Conservation (phyloP, 306 rosid genomes). For the Cyamopsis tetragonoloba region DNA sequence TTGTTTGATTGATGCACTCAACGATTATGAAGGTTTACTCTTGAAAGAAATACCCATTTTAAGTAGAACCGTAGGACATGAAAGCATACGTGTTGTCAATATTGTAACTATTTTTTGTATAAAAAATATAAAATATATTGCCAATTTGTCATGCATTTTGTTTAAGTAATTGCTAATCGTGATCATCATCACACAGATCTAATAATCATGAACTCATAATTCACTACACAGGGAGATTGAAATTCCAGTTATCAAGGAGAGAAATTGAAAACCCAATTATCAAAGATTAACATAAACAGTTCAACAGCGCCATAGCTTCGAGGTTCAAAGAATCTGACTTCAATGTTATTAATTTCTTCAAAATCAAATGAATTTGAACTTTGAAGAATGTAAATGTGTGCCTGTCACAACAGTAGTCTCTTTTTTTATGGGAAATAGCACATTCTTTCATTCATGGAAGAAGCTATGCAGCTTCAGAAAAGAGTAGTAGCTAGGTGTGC, state of each 20-base stretch:
- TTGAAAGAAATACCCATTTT: too few relatives aligned
- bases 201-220: neutral
- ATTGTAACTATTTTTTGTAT: neutral
- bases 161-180: too few relatives aligned
- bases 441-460: constrained; percentile 23
- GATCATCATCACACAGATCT: neutral
- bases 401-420: constrained; percentile 27
- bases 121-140: too few relatives aligned
- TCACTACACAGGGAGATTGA: neutral
- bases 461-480: constrained; percentile 33
- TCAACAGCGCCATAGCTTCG: constrained; percentile 12
- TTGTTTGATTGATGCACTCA: neutral
- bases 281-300: neutral
- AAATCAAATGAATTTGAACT: constrained; percentile 54
- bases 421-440: constrained; percentile 13
- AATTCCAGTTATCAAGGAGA: neutral
- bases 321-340: constrained; percentile 12
- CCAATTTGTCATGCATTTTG: too few relatives aligned
- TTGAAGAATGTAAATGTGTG: constrained; percentile 42
- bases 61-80: too few relatives aligned
- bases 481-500: constrained; percentile 31
- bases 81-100: neutral
- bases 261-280: constrained; percentile 1
- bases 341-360: constrained; percentile 40
- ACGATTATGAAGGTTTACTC: too few relatives aligned